Conservation (phyloP, 257 asterid species). For the Solanum habrochaites region DNA sequence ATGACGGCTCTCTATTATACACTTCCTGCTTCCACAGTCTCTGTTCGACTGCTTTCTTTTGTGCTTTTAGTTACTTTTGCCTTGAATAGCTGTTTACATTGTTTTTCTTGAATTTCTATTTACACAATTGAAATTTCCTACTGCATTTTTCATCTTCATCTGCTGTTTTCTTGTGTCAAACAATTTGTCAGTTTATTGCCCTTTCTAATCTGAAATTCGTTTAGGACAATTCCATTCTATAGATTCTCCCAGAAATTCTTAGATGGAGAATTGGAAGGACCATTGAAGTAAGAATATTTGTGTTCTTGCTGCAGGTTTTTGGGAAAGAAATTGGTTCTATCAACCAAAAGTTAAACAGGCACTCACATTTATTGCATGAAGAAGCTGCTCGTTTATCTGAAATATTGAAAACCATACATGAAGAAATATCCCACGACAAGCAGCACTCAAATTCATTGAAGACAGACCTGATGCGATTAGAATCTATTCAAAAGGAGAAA, state of each 20-base stretch:
- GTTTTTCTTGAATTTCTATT: neutral
- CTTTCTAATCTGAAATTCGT: neutral
- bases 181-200: neutral
- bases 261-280: neutral
- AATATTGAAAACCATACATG: constrained; percentile 24
- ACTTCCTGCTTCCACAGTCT: neutral
- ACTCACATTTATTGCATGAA: constrained; percentile 38
- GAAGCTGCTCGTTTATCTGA: constrained; percentile 53
- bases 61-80: neutral
- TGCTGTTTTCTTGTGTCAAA: neutral
- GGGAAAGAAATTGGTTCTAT: constrained; percentile 42
- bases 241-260: neutral
- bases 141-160: neutral
- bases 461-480: constrained; percentile 34
- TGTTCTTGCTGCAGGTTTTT: constrained; percentile 40
- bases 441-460: constrained; percentile 43
- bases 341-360: constrained; percentile 42
- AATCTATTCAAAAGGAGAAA: constrained; percentile 42
- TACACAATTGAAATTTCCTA: neutral
- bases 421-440: constrained; percentile 40
- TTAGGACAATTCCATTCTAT: neutral
- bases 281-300: neutral
- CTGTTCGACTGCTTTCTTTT: neutral
- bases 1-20: neutral
- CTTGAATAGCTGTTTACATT: neutral